phyloP scores from a whole-genome alignment of 768 basidiomycete species.

The Boletus insuetus region DNA sequence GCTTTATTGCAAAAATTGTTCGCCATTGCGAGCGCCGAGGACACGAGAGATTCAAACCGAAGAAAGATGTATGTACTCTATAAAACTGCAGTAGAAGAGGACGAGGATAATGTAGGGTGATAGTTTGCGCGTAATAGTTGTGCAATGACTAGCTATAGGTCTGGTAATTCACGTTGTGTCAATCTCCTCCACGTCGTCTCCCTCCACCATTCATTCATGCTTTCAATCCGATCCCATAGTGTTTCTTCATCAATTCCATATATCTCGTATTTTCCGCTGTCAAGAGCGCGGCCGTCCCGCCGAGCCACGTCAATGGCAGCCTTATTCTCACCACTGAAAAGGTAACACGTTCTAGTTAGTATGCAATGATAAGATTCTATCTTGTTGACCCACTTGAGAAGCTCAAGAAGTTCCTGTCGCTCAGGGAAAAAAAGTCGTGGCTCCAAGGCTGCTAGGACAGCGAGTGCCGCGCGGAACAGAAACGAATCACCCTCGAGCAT shows the following conservation, averaged over 20 bases:
- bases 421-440: slow-evolving; percentile 89
- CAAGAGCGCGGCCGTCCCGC: slow-evolving; percentile 58
- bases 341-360: slow-evolving; percentile 7
- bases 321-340: slow-evolving; percentile 70
- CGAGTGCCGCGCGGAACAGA: slow-evolving; percentile 81
- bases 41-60: slow-evolving; percentile 76
- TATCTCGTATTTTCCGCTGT: slow-evolving; percentile 80
- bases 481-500: slow-evolving; percentile 90
- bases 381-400: slow-evolving; percentile 55
- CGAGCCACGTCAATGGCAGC: slow-evolving; percentile 81
- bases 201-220: slow-evolving; percentile 91
- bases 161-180: slow-evolving; percentile 83
- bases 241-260: slow-evolving; percentile 85
- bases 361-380: slow-evolving; percentile 2
- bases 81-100: slow-evolving; percentile 58
- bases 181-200: slow-evolving; percentile 86
- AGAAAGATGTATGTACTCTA: slow-evolving; percentile 82
- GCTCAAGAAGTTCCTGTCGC: slow-evolving; percentile 68
- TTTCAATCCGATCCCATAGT: slow-evolving; percentile 78
- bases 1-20: slow-evolving; percentile 65
- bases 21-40: slow-evolving; percentile 65
- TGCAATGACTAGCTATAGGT: slow-evolving; percentile 35
- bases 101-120: slow-evolving; percentile 29
- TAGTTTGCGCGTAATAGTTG: not conserved
- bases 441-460: slow-evolving; percentile 78